Percentiles rank a stretch among this genome's conserved stretches.
Evolutionary conservation across 2,329 filamentous ascomycete genomes (phyloP).

Genomic region (Sporothrix mexicana): DNA sequence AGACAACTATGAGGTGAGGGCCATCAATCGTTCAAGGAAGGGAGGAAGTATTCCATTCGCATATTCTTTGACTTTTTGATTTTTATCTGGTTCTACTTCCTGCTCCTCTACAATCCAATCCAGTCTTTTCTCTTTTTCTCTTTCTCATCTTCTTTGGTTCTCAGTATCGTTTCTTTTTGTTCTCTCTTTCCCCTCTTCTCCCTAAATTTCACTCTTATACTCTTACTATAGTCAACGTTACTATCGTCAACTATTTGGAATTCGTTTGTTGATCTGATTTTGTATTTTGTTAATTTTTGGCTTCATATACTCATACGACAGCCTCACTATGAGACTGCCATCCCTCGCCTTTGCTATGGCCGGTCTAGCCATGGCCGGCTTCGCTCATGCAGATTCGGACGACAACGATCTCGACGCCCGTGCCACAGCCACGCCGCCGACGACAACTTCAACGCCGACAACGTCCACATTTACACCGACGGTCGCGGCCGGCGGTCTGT

Average conservation of each 20-base stretch:
- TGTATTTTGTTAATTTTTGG: not conserved
- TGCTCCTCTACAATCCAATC: not conserved
- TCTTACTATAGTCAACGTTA: not conserved
- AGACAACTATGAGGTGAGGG: conserved; percentile 1
- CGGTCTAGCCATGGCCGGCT: not conserved
- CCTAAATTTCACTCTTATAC: too few relatives aligned
- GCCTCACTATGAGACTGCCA: not conserved
- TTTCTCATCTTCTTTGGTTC: not conserved
- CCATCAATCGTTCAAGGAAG: not conserved
- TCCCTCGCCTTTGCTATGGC: not conserved
- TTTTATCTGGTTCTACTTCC: not conserved
- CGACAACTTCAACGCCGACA: not conserved
- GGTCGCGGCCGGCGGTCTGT: not conserved
- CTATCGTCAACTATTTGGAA: not conserved
- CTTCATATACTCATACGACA: not conserved
- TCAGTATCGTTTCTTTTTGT: not conserved
- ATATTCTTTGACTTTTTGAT: not conserved
- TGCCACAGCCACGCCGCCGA: not conserved
- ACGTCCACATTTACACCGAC: not conserved
- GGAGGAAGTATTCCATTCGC: not conserved
- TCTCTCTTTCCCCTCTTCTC: not conserved
- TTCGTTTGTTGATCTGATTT: not conserved
- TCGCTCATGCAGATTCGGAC: not conserved
- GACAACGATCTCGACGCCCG: not conserved
- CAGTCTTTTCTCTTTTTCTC: not conserved